phyloP scores from a whole-genome alignment of 1,139 yeast genomes.

The Zygoascus meyerae region DNA sequence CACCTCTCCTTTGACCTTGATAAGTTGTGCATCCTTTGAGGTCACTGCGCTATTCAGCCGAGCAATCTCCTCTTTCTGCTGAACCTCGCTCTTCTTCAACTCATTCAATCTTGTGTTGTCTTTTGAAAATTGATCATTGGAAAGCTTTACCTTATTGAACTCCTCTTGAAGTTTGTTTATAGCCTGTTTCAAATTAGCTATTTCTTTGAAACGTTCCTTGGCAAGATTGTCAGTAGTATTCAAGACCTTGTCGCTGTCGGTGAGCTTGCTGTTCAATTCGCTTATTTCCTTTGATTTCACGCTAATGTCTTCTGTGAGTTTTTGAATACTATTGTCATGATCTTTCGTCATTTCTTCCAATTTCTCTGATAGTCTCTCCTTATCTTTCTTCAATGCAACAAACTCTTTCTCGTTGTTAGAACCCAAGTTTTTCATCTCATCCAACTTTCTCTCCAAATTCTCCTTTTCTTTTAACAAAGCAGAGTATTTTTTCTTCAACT shows the following conservation, averaged over 20 bases:
- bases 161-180: slow-evolving; percentile 16
- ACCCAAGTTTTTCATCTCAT: slow-evolving; percentile 13
- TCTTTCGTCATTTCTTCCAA: slow-evolving; percentile 6
- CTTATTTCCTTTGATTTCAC: slow-evolving; percentile 47
- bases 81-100: background rate
- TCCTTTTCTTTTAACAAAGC: slow-evolving; percentile 18
- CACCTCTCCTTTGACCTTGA: slow-evolving; percentile 16
- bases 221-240: slow-evolving; percentile 5
- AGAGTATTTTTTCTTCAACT: slow-evolving; percentile 18
- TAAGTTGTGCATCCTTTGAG: slow-evolving; percentile 21
- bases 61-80: slow-evolving; percentile 17
- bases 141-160: slow-evolving; percentile 10
- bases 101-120: slow-evolving; percentile 12
- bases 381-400: slow-evolving; percentile 6
- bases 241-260: slow-evolving; percentile 4
- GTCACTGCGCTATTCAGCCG: slow-evolving; percentile 15
- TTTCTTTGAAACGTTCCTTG: slow-evolving; percentile 21
- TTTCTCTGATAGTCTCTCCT: background rate
- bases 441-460: slow-evolving; percentile 33
- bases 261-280: background rate
- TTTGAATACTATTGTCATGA: slow-evolving; percentile 53
- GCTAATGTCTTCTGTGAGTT: slow-evolving; percentile 60
- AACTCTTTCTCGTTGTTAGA: background rate
- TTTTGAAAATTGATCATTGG: slow-evolving; percentile 9
- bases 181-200: slow-evolving; percentile 16